Conservation (phyloP, 2,329 filamentous ascomycete species). For the Clarireedia sp. region DNA sequence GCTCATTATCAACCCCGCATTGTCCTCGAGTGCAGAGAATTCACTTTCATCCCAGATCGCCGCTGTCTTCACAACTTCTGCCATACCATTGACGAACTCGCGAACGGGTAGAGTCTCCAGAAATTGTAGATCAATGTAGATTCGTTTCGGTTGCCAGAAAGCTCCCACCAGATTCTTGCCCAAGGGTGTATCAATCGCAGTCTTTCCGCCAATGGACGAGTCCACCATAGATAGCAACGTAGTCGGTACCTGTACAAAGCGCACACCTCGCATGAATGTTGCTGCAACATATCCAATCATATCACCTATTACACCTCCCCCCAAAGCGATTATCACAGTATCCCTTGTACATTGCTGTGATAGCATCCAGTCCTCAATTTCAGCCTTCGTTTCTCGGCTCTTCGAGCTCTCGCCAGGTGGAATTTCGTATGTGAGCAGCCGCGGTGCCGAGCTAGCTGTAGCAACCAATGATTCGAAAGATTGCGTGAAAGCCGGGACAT, state of each 20-base stretch:
- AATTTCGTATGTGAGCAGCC: conserved; percentile 78
- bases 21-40: conserved; percentile 75
- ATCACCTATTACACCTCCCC: conserved; percentile 94
- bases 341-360: conserved; percentile 87
- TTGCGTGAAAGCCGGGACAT: conserved; percentile 68
- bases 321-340: conserved; percentile 88
- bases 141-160: conserved; percentile 91
- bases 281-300: conserved; percentile 96
- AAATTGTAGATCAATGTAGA: conserved; percentile 91
- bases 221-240: conserved; percentile 96
- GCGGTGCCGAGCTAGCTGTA: conserved; percentile 39
- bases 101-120: conserved; percentile 81
- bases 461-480: conserved; percentile 47
- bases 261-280: conserved; percentile 96
- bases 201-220: conserved; percentile 97
- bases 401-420: conserved; percentile 92
- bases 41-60: conserved; percentile 90
- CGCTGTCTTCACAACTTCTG: conserved; percentile 94
- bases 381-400: conserved; percentile 83
- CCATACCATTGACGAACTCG: conserved; percentile 98
- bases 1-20: conserved; percentile 67
- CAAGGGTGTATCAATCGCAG: conserved; percentile 89
- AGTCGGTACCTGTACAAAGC: conserved; percentile 93
- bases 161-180: conserved; percentile 94
- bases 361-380: conserved; percentile 97